phyloP scores from a whole-genome alignment of 345 rosid genomes.

The Eucalyptus cladocalyx region DNA sequence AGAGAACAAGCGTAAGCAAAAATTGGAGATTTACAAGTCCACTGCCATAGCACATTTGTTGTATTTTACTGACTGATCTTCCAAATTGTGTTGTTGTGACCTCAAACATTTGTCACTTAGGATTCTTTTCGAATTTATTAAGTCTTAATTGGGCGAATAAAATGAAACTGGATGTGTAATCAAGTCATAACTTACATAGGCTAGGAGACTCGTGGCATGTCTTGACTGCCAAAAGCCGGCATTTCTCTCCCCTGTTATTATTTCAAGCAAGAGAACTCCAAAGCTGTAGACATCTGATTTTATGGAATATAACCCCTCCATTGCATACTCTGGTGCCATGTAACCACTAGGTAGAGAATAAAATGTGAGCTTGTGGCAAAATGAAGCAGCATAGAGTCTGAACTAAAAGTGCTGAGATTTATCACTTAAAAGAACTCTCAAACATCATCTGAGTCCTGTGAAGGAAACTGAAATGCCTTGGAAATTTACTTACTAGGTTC shows the following conservation, averaged over 20 bases:
- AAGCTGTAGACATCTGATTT: conserved; percentile 34
- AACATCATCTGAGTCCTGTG: neutral
- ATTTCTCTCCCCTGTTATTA: conserved; percentile 18
- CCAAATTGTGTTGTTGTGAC: neutral
- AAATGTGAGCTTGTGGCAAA: neutral
- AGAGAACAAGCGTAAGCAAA: neutral
- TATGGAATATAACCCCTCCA: conserved; percentile 18
- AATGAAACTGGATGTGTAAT: neutral
- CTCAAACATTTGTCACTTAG: neutral
- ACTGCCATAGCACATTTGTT: neutral
- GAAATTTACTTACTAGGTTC: neutral
- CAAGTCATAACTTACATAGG: neutral
- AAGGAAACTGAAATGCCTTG: neutral
- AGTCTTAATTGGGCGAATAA: neutral
- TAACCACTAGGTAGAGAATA: conserved; percentile 14
- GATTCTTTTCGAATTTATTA: neutral
- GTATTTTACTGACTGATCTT: neutral
- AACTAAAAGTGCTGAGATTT: neutral
- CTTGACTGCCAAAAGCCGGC: neutral
- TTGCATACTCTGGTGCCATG: conserved; percentile 37
- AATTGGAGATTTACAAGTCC: neutral
- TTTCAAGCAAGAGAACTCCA: conserved; percentile 31
- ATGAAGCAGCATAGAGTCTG: neutral
- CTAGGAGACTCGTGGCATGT: conserved; percentile 1
- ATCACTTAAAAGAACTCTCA: neutral